A percentile compares a stretch with the other conserved stretches of the same genome.
phyloP scores from a whole-genome alignment of 2,329 filamentous ascomycete species.

The Cladosporium halotolerans region DNA sequence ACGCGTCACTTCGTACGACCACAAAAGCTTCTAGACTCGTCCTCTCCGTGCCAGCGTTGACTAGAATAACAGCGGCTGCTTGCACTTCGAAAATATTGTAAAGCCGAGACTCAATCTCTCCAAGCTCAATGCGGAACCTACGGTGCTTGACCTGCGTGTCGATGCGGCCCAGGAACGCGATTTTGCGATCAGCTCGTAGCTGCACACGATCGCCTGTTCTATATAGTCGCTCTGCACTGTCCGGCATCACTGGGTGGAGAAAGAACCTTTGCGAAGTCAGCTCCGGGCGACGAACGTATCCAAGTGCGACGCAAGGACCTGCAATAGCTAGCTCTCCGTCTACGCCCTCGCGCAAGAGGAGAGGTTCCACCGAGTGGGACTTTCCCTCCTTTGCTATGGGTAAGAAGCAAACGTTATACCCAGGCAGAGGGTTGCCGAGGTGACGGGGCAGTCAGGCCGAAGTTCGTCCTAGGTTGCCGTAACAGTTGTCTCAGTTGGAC shows the following conservation, averaged over 20 bases:
- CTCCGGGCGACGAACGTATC: constrained; percentile 35
- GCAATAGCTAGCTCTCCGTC: constrained; percentile 43
- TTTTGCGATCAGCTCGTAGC: constrained; percentile 45
- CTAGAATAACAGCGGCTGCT: constrained; percentile 34
- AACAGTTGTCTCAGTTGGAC: constrained; percentile 19
- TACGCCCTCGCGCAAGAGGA: constrained; percentile 32
- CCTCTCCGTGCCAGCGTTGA: constrained; percentile 16
- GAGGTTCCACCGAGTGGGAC: constrained; percentile 26
- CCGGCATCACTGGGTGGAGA: constrained; percentile 43
- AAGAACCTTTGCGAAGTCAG: constrained; percentile 30
- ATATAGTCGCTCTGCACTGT: constrained; percentile 41
- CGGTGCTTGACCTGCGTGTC: constrained; percentile 91
- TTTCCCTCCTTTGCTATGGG: not conserved
- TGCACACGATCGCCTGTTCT: constrained; percentile 55
- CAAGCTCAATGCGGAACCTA: constrained; percentile 86
- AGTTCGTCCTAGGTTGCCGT: constrained; percentile 14
- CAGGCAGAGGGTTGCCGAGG: constrained; percentile 20
- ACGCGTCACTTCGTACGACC: constrained; percentile 15
- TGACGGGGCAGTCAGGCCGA: constrained; percentile 17
- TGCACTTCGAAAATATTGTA: constrained; percentile 64
- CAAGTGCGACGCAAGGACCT: constrained; percentile 40
- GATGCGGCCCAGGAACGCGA: constrained; percentile 58
- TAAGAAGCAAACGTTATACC: constrained; percentile 12
- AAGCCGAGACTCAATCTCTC: constrained; percentile 66
- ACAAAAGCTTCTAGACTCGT: constrained; percentile 22